Percentiles rank a stretch among this genome's conserved stretches.
Conservation (phyloP, 2,329 filamentous ascomycete genomes). For the Aspergillus tamarii region DNA sequence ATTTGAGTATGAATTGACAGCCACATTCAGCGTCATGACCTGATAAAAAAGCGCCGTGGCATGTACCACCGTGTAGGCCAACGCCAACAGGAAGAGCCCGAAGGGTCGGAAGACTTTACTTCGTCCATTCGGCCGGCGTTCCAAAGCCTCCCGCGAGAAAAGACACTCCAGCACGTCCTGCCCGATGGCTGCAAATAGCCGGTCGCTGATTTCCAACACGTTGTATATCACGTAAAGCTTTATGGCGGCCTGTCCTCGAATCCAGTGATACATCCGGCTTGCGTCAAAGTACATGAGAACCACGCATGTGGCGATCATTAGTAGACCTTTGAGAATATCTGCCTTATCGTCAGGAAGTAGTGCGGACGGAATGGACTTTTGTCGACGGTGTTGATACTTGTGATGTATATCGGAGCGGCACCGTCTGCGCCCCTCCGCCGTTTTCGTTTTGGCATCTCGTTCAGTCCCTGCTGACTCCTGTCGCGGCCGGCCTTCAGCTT, state of each 20-base stretch:
- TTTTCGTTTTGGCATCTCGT: conserved; percentile 25
- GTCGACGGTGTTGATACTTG: conserved; percentile 65
- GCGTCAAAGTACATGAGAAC: conserved; percentile 91
- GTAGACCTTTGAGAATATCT: conserved; percentile 84
- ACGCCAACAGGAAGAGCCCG: conserved; percentile 84
- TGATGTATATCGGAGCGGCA: conserved; percentile 33
- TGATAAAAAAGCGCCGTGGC: conserved; percentile 92
- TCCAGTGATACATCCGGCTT: conserved; percentile 97
- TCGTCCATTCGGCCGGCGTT: conserved; percentile 81
- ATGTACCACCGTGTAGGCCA: conserved; percentile 86
- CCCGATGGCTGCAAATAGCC: conserved; percentile 84
- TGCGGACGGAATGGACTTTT: conserved; percentile 81
- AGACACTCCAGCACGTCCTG: conserved; percentile 96
- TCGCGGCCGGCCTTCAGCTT: conserved; percentile 25
- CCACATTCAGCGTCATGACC: conserved; percentile 95
- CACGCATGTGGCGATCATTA: conserved; percentile 83
- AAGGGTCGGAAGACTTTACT: conserved; percentile 88
- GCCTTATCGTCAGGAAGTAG: conserved; percentile 90
- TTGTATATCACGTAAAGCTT: conserved; percentile 99
- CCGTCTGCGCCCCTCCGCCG: conserved; percentile 28
- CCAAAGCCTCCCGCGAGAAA: conserved; percentile 89
- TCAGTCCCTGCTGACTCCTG: conserved; percentile 21
- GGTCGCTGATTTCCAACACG: conserved; percentile 86
- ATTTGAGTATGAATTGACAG: conserved; percentile 98
- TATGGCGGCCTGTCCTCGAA: conserved; percentile 93